A percentile compares a stretch with the other conserved stretches of the same genome.
phyloP scores from a whole-genome alignment of 306 rosid species.

The Inga oerstediana region DNA sequence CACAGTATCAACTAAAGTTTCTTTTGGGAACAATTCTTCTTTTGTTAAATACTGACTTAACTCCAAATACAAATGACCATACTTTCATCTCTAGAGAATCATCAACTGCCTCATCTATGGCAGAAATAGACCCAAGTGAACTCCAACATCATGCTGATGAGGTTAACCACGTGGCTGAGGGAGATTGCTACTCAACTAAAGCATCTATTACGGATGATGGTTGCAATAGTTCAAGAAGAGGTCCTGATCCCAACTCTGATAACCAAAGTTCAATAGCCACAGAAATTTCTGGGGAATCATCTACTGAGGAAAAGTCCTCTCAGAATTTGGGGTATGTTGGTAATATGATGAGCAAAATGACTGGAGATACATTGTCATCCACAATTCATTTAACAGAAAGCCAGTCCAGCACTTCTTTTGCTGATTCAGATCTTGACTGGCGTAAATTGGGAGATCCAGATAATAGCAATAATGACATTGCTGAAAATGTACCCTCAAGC shows the following conservation, averaged over 20 bases:
- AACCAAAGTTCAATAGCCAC: conserved; percentile 30
- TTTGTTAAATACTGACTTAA: conserved; percentile 26
- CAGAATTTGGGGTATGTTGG: conserved; percentile 37
- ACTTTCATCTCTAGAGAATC: conserved; percentile 30
- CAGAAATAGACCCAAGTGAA: conserved; percentile 22
- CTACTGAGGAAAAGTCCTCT: conserved; percentile 34
- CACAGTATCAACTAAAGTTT: conserved; percentile 14
- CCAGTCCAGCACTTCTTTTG: conserved; percentile 32
- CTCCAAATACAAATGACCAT: conserved; percentile 27
- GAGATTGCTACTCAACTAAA: conserved; percentile 30
- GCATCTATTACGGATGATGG: conserved; percentile 35
- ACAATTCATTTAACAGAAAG: conserved; percentile 34
- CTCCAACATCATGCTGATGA: conserved; percentile 38
- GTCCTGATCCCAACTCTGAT: conserved; percentile 23
- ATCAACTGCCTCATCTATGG: conserved; percentile 17
- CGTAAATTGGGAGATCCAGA: conserved; percentile 40
- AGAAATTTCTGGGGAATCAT: conserved; percentile 41
- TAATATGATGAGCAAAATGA: conserved; percentile 26
- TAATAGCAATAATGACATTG: conserved; percentile 37
- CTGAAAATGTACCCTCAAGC: conserved; percentile 39
- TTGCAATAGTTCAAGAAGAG: conserved; percentile 38
- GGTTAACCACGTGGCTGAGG: conserved; percentile 38
- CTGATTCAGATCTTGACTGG: conserved; percentile 31
- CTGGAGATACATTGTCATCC: conserved; percentile 39
- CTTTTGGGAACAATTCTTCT: conserved; percentile 25